Conservation (phyloP, 2,329 filamentous ascomycete species). For the Ophiognomonia clavigignenti-juglandacearum region DNA sequence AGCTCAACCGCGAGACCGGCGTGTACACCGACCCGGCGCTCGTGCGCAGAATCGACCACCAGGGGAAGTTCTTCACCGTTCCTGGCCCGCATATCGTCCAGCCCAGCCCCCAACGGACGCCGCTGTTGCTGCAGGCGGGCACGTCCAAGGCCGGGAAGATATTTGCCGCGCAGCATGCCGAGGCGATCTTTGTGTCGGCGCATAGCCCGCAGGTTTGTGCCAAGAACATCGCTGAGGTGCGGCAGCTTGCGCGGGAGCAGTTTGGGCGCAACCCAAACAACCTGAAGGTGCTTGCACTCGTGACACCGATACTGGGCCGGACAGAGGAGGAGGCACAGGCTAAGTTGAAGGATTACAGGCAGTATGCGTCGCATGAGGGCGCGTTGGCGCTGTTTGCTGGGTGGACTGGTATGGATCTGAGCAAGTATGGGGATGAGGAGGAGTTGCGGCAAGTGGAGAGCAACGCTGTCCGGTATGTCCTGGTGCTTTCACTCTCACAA, state of each 20-base stretch:
- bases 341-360: slow-evolving; percentile 58
- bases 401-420: slow-evolving; percentile 59
- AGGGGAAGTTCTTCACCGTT: slow-evolving; percentile 49
- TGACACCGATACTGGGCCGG: slow-evolving; percentile 59
- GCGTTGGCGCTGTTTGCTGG: slow-evolving; percentile 68
- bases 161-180: slow-evolving; percentile 66
- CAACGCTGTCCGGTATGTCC: slow-evolving; percentile 32
- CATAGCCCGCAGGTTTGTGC: slow-evolving; percentile 58
- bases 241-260: slow-evolving; percentile 45
- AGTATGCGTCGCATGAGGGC: slow-evolving; percentile 57
- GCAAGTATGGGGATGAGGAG: slow-evolving; percentile 33
- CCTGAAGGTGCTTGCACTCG: slow-evolving; percentile 64
- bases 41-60: slow-evolving; percentile 56
- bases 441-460: slow-evolving; percentile 34
- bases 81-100: slow-evolving; percentile 60
- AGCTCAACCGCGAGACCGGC: slow-evolving; percentile 47
- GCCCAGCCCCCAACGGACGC: slow-evolving; percentile 63
- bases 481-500: slow-evolving; percentile 15
- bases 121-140: slow-evolving; percentile 65
- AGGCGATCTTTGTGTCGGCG: slow-evolving; percentile 62
- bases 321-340: slow-evolving; percentile 62
- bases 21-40: slow-evolving; percentile 54
- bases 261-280: slow-evolving; percentile 52
- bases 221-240: slow-evolving; percentile 58
- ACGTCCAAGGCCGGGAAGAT: slow-evolving; percentile 60